Base-by-base conservation (phyloP, 257 asterid genomes). In the Przewalskia tangutica region DNA sequence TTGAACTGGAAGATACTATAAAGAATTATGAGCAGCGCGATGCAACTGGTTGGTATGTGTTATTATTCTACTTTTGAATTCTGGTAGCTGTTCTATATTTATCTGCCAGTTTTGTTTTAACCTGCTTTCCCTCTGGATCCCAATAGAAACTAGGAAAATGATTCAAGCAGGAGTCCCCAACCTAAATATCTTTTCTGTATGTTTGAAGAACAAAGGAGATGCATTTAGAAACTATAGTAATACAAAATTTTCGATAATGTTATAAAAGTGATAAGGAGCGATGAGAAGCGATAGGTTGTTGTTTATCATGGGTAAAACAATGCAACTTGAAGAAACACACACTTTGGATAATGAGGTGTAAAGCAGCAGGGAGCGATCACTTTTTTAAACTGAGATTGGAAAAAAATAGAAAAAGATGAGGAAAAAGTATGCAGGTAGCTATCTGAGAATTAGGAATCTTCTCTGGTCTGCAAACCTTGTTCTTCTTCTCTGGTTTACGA, bases 1-100 rank as follows among this genome's bases (percentile, higher is more conserved):
- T 96, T 87, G 98, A 96, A 83, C 86, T 96, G 87, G 99, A 96
- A 87, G 99, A 96, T 85, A 93, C 98, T 58, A 87, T 94, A 77
- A 94, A 89, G 92, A 96, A 94, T 85, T 93, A 92, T 80, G 99
- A 94, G 84, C 91, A 97, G 54, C 94, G 98, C 71, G 71, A 78
- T 83, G 82, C 90, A 63, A 94, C 95, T 86, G 98, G 98, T 92
- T 96, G 99, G 99, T 96, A 86, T 80, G 98, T 82, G 46, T 53
- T 44, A 32, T 64, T 81, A 85, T 71, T 86, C 66, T 87, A 12
- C 54, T 80, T 83, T 80, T 77, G 81, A 79, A 59, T 82, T 80
- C 14, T 85, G 62, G 58, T 64, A 12, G 77, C 78, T 55, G 62
- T 34, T 48, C 56, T 76, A 46, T 81, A 75, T 77, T 80, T 78